Percentiles rank a stretch among this genome's conserved stretches.
Conservation (phyloP, 805 yeast species). For the Wickerhamomyces bovis region DNA sequence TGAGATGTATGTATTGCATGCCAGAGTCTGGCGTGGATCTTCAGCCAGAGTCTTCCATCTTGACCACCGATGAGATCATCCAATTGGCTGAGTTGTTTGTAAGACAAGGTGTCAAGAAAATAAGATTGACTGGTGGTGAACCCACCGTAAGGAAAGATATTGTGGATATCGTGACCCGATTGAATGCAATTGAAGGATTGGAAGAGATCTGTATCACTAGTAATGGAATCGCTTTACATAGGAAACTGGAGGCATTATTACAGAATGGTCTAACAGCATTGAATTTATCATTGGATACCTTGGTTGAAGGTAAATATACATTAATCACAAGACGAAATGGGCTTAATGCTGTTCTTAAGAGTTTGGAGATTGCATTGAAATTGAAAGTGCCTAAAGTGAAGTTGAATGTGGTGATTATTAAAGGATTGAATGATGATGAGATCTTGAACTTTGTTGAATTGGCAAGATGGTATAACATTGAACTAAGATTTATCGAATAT, state of each 20-base stretch:
- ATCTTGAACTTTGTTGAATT: constrained; percentile 40
- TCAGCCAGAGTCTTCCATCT: constrained; percentile 34
- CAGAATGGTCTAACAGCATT: constrained; percentile 39
- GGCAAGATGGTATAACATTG: constrained; percentile 33
- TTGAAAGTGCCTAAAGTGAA: constrained; percentile 41
- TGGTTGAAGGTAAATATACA: constrained; percentile 44
- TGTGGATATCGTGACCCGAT: constrained; percentile 33
- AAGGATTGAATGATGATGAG: constrained; percentile 46
- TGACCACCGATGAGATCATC: constrained; percentile 40
- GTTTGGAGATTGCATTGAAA: constrained; percentile 38
- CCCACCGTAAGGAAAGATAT: constrained; percentile 49
- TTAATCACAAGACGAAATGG: constrained; percentile 48
- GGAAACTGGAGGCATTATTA: constrained; percentile 39
- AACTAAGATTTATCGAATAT: constrained; percentile 49
- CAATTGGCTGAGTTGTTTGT: constrained; percentile 39
- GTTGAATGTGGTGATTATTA: constrained; percentile 45
- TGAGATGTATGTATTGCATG: constrained; percentile 47
- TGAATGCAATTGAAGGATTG: constrained; percentile 36
- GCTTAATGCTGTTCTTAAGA: constrained; percentile 36
- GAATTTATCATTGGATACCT: constrained; percentile 44
- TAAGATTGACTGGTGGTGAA: constrained; percentile 51
- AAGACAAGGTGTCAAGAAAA: constrained; percentile 42
- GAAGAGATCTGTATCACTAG: constrained; percentile 46
- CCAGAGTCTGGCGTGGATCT: constrained; percentile 51
- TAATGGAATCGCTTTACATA: constrained; percentile 44